Percentiles rank a stretch among this genome's conserved stretches.
Conservation (phyloP, 352 stramenopile genomes). For the Thraustochytrium sp. region DNA sequence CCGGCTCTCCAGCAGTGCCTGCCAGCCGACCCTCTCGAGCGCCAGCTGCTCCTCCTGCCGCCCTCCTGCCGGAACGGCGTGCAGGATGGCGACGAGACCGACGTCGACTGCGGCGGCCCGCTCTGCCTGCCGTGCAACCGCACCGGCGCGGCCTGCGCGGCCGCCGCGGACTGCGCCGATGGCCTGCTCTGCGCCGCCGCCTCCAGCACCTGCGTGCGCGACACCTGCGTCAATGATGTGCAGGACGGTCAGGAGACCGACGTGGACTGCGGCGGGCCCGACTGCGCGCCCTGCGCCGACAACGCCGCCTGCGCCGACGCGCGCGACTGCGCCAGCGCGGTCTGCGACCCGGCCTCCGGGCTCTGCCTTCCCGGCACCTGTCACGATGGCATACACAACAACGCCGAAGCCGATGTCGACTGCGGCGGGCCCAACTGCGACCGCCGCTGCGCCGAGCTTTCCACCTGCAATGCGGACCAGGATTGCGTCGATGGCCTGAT, state of each 20-base stretch:
- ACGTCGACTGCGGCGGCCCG: constrained; percentile 49
- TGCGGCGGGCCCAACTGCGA: constrained; percentile 44
- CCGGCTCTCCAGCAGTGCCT: not conserved
- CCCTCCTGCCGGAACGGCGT: constrained; percentile 41
- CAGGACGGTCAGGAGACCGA: constrained; percentile 37
- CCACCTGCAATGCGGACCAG: not conserved
- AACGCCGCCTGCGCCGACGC: not conserved
- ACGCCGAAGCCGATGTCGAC: constrained; percentile 47
- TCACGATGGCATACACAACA: constrained; percentile 40
- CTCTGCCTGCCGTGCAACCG: constrained; percentile 4
- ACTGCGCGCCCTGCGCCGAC: constrained; percentile 31
- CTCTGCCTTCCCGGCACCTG: constrained; percentile 35
- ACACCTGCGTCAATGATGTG: not conserved
- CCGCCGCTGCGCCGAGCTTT: not conserved
- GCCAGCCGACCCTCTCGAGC: not conserved
- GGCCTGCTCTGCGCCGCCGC: not conserved
- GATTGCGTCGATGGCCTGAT: constrained; percentile 14
- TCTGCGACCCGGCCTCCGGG: not conserved
- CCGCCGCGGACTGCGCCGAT: not conserved
- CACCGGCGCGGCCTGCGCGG: not conserved
- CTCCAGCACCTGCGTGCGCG: not conserved
- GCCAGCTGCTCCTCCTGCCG: constrained; percentile 4
- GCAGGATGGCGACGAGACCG: constrained; percentile 46
- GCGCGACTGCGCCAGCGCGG: not conserved
- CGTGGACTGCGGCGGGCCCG: constrained; percentile 27